These are phyloP conservation scores for Quercus tomentella DNA, from an alignment of 331 rosid genomes.

Conservation along the genomic window DNA sequence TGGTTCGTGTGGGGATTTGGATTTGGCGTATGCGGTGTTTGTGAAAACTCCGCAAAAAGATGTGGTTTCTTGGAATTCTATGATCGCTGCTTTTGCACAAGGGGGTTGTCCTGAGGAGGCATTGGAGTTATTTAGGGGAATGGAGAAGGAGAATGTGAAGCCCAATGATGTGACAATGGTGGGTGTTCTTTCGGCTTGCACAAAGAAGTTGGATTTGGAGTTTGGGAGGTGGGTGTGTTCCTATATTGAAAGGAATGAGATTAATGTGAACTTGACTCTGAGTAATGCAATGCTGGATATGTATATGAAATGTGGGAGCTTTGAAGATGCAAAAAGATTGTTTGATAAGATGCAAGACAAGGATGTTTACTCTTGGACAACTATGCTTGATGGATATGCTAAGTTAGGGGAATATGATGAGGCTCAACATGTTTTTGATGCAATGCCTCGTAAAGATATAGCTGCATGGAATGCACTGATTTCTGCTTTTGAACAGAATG, in stretches of 20 bases:
- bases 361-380: constrained; percentile 63
- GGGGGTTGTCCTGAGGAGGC: constrained; percentile 45
- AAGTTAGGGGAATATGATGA: constrained; percentile 40
- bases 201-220: constrained; percentile 51
- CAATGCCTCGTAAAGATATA: constrained; percentile 46
- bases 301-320: constrained; percentile 53
- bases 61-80: constrained; percentile 67
- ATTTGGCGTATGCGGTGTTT: constrained; percentile 40
- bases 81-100: constrained; percentile 41
- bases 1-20: constrained; percentile 46
- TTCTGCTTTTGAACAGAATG: constrained; percentile 53
- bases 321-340: constrained; percentile 40
- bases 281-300: constrained; percentile 62
- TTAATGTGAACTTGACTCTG: constrained; percentile 41
- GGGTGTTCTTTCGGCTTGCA: constrained; percentile 52
- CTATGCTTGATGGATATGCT: constrained; percentile 62
- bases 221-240: constrained; percentile 62
- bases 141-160: constrained; percentile 40
- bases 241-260: constrained; percentile 34
- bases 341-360: constrained; percentile 53
- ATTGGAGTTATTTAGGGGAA: constrained; percentile 41
- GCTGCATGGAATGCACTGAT: constrained; percentile 65
- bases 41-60: constrained; percentile 33
- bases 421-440: constrained; percentile 31
- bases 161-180: constrained; percentile 60